Percentiles rank a stretch among this genome's conserved stretches.
Evolutionary conservation across 345 rosid species (phyloP).

Genomic region (Linum lewisii): DNA sequence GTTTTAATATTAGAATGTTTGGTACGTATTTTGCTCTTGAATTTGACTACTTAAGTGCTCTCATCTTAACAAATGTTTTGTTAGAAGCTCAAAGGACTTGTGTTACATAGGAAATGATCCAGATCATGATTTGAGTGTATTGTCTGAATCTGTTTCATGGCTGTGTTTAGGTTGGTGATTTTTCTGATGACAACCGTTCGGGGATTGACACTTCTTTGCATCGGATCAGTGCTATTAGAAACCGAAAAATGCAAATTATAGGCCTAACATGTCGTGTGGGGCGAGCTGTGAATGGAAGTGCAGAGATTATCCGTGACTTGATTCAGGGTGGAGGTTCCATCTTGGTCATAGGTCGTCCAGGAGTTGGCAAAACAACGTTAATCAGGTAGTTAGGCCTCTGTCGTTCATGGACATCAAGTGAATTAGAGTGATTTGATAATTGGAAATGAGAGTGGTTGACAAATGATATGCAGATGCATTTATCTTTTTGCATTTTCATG

Average conservation of each 20-base stretch:
- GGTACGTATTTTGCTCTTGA: too few relatives aligned
- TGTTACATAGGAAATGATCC: not conserved
- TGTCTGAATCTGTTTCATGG: slow-evolving; percentile 15
- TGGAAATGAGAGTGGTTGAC: not conserved
- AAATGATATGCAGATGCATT: not conserved
- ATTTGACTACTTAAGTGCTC: too few relatives aligned
- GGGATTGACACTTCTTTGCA: slow-evolving; percentile 85
- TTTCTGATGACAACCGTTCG: slow-evolving; percentile 90
- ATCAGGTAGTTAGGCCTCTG: slow-evolving; percentile 47
- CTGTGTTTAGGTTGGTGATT: slow-evolving; percentile 68
- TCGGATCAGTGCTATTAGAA: slow-evolving; percentile 92
- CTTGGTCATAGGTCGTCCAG: slow-evolving; percentile 89
- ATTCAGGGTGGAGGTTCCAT: slow-evolving; percentile 83
- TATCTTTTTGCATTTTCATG: not conserved
- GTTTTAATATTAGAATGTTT: too few relatives aligned
- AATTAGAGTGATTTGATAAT: slow-evolving; percentile 1
- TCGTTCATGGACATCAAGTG: not conserved
- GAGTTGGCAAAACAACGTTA: slow-evolving; percentile 95
- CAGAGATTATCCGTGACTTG: slow-evolving; percentile 71
- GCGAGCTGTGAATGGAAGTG: slow-evolving; percentile 85
- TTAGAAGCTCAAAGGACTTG: too few relatives aligned
- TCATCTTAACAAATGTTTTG: too few relatives aligned
- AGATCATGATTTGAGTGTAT: slow-evolving; percentile 4
- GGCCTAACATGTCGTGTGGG: slow-evolving; percentile 97
- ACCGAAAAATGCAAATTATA: slow-evolving; percentile 74